Conservation (phyloP, 2,329 filamentous ascomycete genomes). For the Biscogniauxia marginata region DNA sequence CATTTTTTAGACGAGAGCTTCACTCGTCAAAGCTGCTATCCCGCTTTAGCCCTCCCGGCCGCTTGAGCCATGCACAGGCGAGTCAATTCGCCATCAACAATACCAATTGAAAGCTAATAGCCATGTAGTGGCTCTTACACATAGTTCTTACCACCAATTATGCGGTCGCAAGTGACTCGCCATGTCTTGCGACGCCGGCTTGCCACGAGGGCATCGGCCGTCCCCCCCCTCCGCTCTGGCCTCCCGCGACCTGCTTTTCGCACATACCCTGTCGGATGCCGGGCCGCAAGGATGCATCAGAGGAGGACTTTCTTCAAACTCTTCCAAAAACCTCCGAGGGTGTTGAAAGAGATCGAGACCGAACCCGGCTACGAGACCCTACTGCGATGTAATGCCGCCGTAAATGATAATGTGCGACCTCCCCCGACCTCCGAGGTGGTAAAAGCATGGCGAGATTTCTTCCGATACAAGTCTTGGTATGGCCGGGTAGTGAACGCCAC, state of each 20-base stretch:
- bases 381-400: conserved; percentile 63
- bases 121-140: conserved; percentile 23
- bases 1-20: background rate
- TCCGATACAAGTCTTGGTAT: conserved; percentile 52
- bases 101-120: conserved; percentile 21
- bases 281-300: conserved; percentile 32
- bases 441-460: conserved; percentile 63
- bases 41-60: conserved; percentile 7
- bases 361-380: conserved; percentile 72
- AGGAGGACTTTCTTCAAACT: conserved; percentile 63
- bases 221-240: conserved; percentile 9
- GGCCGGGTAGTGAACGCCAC: conserved; percentile 58
- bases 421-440: conserved; percentile 63
- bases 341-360: conserved; percentile 59
- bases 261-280: conserved; percentile 30
- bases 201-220: conserved; percentile 23
- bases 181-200: conserved; percentile 39
- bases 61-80: conserved; percentile 31
- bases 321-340: conserved; percentile 57
- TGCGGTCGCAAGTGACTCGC: conserved; percentile 38
- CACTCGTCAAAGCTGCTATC: background rate
- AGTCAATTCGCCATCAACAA: conserved; percentile 11
- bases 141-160: conserved; percentile 30
- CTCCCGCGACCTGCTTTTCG: conserved; percentile 25
- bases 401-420: conserved; percentile 62